Percentiles rank a stretch among this genome's conserved stretches.
These are phyloP conservation scores for Eucalyptus erythrocorys DNA, from an alignment of 345 rosid genomes.

Conservation along the genomic window DNA sequence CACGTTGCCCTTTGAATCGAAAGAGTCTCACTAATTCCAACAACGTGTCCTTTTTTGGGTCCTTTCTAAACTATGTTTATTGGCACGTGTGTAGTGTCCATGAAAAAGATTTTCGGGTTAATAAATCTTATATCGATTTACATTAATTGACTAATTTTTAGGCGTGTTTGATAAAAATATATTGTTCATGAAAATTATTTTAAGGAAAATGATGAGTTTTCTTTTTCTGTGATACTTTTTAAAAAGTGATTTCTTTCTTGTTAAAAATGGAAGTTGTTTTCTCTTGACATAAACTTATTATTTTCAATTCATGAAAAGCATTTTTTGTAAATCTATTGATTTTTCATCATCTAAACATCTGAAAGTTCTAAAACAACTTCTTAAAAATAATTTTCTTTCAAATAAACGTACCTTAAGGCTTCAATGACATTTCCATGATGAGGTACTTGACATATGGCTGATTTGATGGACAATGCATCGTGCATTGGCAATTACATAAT, in stretches of 20 bases:
- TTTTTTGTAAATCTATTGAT: not conserved
- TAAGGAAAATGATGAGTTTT: too few species aligned
- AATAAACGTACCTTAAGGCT: not conserved
- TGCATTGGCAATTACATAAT: not conserved
- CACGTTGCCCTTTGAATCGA: not conserved
- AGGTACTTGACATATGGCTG: not conserved
- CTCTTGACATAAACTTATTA: fast-evolving
- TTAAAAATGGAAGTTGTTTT: not conserved
- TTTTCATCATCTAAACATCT: not conserved
- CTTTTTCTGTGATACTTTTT: too few species aligned
- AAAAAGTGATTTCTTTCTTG: not conserved
- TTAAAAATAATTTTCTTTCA: not conserved
- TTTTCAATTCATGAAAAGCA: fast-evolving
- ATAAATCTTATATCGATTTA: not conserved
- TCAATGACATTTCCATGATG: not conserved
- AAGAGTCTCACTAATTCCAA: not conserved
- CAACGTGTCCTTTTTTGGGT: fast-evolving
- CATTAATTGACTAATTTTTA: not conserved
- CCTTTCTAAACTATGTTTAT: not conserved
- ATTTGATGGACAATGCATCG: not conserved
- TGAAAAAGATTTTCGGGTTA: not conserved
- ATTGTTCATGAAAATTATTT: not conserved
- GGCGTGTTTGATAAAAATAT: not conserved
- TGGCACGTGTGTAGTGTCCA: not conserved
- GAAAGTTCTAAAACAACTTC: not conserved